Percentiles rank a stretch among this genome's conserved stretches.
These are phyloP conservation scores for Pseudocercospora macadamiae DNA, from an alignment of 2,329 filamentous ascomycete species.

Conservation along the genomic window DNA sequence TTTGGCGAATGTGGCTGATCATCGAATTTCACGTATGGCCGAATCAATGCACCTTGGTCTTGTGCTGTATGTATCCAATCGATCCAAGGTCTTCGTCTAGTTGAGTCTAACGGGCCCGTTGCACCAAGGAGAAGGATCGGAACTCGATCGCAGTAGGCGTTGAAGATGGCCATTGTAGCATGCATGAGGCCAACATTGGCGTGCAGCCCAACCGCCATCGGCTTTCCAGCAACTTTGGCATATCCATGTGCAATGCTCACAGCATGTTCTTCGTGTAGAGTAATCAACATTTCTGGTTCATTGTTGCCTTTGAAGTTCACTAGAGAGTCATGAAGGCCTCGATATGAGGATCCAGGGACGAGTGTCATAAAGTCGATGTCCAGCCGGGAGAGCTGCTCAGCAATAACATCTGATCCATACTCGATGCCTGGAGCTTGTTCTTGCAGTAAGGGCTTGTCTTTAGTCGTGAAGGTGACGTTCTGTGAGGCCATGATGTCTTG, in stretches of 20 bases:
- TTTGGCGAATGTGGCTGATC: conserved; percentile 24
- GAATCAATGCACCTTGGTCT: conserved; percentile 24
- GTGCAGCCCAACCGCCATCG: conserved; percentile 25
- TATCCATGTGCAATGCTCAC: conserved; percentile 27
- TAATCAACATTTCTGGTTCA: conserved; percentile 24
- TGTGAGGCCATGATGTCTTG: background rate
- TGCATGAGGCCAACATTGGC: conserved; percentile 28
- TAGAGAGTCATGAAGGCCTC: conserved; percentile 26
- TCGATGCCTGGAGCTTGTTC: background rate
- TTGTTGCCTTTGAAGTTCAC: conserved; percentile 24
- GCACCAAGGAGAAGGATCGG: conserved; percentile 25
- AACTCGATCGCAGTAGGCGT: conserved; percentile 24
- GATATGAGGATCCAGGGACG: conserved; percentile 27
- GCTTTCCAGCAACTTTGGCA: conserved; percentile 20
- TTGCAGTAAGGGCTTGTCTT: background rate
- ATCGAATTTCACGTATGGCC: conserved; percentile 25
- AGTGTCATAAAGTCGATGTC: conserved; percentile 25
- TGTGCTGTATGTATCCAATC: conserved; percentile 27
- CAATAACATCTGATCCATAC: conserved; percentile 19
- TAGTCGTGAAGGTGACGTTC: background rate
- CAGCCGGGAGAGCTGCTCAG: conserved; percentile 25
- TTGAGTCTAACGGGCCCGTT: conserved; percentile 23
- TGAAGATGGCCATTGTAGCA: conserved; percentile 28
- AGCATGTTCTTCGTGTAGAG: conserved; percentile 27
- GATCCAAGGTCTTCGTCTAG: conserved; percentile 24